Base-by-base conservation (phyloP, 2,329 filamentous ascomycete genomes). In the Beauveria medogensis region DNA sequence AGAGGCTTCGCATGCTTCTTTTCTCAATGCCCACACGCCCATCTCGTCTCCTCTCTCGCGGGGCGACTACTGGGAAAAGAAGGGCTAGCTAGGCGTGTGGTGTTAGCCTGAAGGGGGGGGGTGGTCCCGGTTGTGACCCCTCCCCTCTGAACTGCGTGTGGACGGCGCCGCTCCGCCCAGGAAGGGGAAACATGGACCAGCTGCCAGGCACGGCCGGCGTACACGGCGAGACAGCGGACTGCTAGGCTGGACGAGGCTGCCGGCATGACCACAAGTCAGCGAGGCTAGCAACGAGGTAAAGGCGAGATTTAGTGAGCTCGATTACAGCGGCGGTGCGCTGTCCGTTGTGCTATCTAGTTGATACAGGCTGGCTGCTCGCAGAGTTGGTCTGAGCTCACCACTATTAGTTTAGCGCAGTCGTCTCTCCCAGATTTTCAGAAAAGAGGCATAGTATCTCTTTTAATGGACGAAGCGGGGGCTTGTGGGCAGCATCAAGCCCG, bases 41-140 rank as follows among this genome's bases (percentile, higher is more conserved):
- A 40, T 59, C 56, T 59, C 40, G 48, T 59, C 47, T 59, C 56
- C 37, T 59, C 57, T 59, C 57, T 47, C 41, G 53, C 41, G 46
- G 46, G 47, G 48, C 41, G 26, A 37, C 57, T 51, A 37, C 57
- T 51, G 46, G 55, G 55, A 58, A 43, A 51, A 58, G 55, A 58
- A 51, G 46, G 34, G 46, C 55, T 28, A 58, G 40, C 30, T 40
- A 22, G 54, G 24, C 24, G 37, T 30, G 16, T 48, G 24, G 30
- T 30, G 18, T 41, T 57, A 40, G 55, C 55, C 44, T 37, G 53
- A 22, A 18, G 52, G 28, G 7, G 28, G 9, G 30, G 9, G 28
- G 30, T 10, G 10, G 30, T 34, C 41, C 41, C 53, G 14, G 28
- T 22, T 47, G 26, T 28, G 54, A 37, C 54, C 54, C 41, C 54